A percentile compares a stretch with the other conserved stretches of the same genome.
These are phyloP conservation scores for Backusella psychrophila DNA, from an alignment of 192 early-diverging fungal species.

Conservation along the genomic window DNA sequence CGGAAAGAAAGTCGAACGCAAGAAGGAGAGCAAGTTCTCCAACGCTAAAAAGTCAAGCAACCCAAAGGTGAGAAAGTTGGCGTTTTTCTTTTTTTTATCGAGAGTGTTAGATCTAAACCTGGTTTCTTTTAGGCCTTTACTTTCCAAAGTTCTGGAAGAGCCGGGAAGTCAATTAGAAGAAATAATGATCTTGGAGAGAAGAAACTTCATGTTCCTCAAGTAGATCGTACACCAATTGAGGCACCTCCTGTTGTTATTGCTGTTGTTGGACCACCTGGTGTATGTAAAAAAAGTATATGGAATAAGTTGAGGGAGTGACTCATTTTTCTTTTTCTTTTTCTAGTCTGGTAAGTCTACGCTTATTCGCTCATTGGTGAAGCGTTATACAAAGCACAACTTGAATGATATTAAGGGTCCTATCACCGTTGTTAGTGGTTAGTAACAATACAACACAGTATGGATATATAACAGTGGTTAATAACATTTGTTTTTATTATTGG, in stretches of 20 bases:
- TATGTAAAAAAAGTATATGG: conserved; percentile 30
- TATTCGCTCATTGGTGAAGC: conserved; percentile 92
- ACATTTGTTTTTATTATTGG: not conserved
- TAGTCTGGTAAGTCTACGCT: conserved; percentile 96
- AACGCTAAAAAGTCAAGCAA: conserved; percentile 85
- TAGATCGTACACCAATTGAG: conserved; percentile 88
- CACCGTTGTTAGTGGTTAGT: conserved; percentile 87
- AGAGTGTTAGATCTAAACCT: not conserved
- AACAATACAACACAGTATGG: not conserved
- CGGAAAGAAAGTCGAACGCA: conserved; percentile 79
- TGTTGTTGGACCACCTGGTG: conserved; percentile 92
- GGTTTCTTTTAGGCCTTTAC: conserved; percentile 60
- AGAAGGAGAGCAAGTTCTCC: conserved; percentile 72
- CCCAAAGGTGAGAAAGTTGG: conserved; percentile 60
- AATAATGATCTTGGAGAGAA: conserved; percentile 87
- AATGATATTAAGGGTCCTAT: conserved; percentile 93
- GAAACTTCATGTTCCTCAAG: conserved; percentile 92
- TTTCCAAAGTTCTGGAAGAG: conserved; percentile 67
- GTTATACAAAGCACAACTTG: conserved; percentile 93
- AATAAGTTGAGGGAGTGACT: not conserved
- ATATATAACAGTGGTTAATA: not conserved
- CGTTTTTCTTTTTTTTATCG: not conserved
- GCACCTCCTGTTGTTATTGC: conserved; percentile 93
- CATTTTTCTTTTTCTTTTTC: not conserved
- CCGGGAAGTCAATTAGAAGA: conserved; percentile 76